Evolutionary conservation across 345 rosid genomes (phyloP).

Genomic region (Hibiscus trionum): DNA sequence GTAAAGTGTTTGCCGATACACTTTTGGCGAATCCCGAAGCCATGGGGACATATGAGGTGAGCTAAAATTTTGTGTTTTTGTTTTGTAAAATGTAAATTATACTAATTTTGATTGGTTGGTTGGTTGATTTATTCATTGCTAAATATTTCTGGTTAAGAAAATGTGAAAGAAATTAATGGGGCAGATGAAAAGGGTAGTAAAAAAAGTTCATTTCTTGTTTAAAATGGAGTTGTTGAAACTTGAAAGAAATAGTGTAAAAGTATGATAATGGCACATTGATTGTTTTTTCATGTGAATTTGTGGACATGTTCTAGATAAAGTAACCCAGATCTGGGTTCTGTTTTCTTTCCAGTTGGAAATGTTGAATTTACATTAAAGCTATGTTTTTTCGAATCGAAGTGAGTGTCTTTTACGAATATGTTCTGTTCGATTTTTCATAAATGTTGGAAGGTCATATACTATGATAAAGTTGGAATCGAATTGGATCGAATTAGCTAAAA

Average conservation of each 20-base stretch:
- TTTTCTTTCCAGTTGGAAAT: background rate
- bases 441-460: no score
- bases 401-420: background rate
- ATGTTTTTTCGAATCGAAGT: background rate
- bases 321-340: background rate
- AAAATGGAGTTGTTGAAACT: background rate
- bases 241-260: background rate
- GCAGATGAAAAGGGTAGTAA: background rate
- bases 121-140: no score
- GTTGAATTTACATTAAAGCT: background rate
- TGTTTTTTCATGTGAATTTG: background rate
- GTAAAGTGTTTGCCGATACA: conserved; percentile 78
- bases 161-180: background rate
- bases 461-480: no score
- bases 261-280: background rate
- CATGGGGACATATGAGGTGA: conserved; percentile 56
- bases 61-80: background rate
- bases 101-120: background rate
- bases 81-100: background rate
- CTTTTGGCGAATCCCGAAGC: conserved; percentile 52
- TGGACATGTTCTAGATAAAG: background rate
- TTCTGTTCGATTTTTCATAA: no score
- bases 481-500: no score
- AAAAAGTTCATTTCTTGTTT: conserved; percentile 33
- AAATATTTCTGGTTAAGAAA: background rate